phyloP scores from a whole-genome alignment of 1,284 basidiomycete species.

The Phenoliferia sp. region DNA sequence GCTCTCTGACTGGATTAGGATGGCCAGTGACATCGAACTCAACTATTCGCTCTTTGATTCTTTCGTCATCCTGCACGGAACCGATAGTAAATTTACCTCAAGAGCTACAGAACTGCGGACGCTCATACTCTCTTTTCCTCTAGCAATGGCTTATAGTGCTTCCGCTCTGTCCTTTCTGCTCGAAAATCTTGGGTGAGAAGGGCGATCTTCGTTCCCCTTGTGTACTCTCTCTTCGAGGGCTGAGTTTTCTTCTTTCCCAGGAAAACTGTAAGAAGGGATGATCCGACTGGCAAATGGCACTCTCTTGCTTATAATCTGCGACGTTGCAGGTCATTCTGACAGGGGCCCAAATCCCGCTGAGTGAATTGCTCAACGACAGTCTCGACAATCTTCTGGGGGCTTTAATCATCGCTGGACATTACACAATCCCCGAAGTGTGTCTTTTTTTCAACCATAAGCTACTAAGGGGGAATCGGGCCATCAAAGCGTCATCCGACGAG shows the following conservation, averaged over 20 bases:
- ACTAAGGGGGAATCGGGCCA: conserved; percentile 70
- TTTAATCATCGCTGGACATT: conserved; percentile 79
- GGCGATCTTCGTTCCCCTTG: conserved; percentile 52
- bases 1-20: conserved; percentile 69
- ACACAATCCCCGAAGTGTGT: conserved; percentile 67
- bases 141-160: conserved; percentile 63
- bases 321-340: conserved; percentile 61
- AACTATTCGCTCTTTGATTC: conserved; percentile 81
- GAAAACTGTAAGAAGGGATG: neutral
- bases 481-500: conserved; percentile 79
- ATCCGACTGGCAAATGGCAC: too few relatives aligned
- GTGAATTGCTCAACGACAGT: conserved; percentile 62
- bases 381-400: conserved; percentile 85
- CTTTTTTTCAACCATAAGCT: conserved; percentile 87
- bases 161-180: conserved; percentile 83
- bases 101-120: conserved; percentile 2
- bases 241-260: neutral
- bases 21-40: conserved; percentile 83
- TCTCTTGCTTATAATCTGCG: conserved; percentile 35
- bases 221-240: conserved; percentile 38
- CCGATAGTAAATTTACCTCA: conserved; percentile 64
- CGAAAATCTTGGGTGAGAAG: conserved; percentile 85
- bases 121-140: conserved; percentile 7
- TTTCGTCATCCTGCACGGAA: conserved; percentile 85
- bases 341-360: conserved; percentile 82